A percentile compares a stretch with the other conserved stretches of the same genome.
phyloP scores from a whole-genome alignment of 192 early-diverging fungal species.

The Coemansia sp. region DNA sequence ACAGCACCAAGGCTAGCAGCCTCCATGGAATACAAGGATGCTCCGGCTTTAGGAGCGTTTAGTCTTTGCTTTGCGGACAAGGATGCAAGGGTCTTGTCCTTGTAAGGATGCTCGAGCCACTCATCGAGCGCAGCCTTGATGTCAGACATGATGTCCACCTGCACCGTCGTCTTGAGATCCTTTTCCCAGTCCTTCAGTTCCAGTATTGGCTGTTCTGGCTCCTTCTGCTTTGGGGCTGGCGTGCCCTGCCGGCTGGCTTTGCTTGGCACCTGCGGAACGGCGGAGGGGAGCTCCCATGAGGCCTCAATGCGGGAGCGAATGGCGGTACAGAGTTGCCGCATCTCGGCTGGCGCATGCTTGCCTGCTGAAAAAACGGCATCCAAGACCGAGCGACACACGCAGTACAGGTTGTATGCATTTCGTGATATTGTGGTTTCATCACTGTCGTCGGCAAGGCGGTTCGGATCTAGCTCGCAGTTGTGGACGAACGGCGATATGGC shows the following conservation, averaged over 20 bases:
- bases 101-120: conserved; percentile 43
- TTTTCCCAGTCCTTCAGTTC: conserved; percentile 50
- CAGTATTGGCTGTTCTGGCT: conserved; percentile 33
- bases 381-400: conserved; percentile 51
- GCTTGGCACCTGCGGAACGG: conserved; percentile 10
- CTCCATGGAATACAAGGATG: background rate
- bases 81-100: background rate
- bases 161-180: conserved; percentile 38
- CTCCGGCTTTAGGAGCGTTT: background rate
- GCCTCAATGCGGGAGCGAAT: conserved; percentile 46
- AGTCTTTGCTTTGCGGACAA: background rate
- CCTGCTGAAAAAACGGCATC: conserved; percentile 50
- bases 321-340: conserved; percentile 49
- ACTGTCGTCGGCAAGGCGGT: conserved; percentile 27
- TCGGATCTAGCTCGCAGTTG: conserved; percentile 55
- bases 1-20: background rate
- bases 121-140: conserved; percentile 41
- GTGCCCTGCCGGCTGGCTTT: conserved; percentile 1
- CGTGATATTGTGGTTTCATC: conserved; percentile 24
- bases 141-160: conserved; percentile 46
- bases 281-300: conserved; percentile 29
- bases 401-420: conserved; percentile 53
- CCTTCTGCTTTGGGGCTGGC: conserved; percentile 12
- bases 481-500: conserved; percentile 44
- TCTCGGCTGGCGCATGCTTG: conserved; percentile 45